Evolutionary conservation across 2,329 filamentous ascomycete genomes (phyloP), one percentile per base, ranked within the genome.

Genomic region (Laburnicola sp.): DNA sequence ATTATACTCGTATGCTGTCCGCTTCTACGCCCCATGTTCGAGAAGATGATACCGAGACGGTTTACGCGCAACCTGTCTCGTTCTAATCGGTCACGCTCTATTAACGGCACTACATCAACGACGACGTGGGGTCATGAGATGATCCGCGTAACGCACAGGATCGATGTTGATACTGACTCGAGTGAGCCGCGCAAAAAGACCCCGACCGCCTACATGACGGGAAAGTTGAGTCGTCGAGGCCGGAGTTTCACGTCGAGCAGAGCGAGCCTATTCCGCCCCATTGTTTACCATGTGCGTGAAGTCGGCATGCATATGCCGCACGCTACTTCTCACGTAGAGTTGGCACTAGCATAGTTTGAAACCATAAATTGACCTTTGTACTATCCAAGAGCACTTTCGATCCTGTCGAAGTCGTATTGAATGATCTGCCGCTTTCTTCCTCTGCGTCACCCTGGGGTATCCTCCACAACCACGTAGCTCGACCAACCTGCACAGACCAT

Each of bases 401-500:
- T n/a, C n/a, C n/a, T n/a, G n/a, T n/a, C n/a, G n/a, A n/a, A n/a
- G n/a, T n/a, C n/a, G n/a, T n/a, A n/a, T n/a, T n/a, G n/a, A n/a
- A n/a, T n/a, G n/a, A n/a, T n/a, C n/a, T n/a, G n/a, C n/a, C n/a
- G n/a, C n/a, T n/a, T n/a, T n/a, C n/a, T n/a, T n/a, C n/a, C n/a
- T n/a, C n/a, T n/a, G n/a, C n/a, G n/a, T n/a, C n/a, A n/a, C n/a
- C n/a, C n/a, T n/a, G n/a, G n/a, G 7, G 7, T 32, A 48, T 60
- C 38, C 21, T 46, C 40, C 3, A 46, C 41, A 2, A 67, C 51
- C 6, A 62, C 54, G 34, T 54, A 64, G 39, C 55, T 69, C 3
- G 66, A 61, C 64, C 62, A 70, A 1, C 65, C 68, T 10, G 54
- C 57, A 23, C 64, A 64, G 11, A 16, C 42, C 21, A 72, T 16